Conservation (phyloP, 371 early-diverging fungal species). For the Saksenaea vasiformis region DNA sequence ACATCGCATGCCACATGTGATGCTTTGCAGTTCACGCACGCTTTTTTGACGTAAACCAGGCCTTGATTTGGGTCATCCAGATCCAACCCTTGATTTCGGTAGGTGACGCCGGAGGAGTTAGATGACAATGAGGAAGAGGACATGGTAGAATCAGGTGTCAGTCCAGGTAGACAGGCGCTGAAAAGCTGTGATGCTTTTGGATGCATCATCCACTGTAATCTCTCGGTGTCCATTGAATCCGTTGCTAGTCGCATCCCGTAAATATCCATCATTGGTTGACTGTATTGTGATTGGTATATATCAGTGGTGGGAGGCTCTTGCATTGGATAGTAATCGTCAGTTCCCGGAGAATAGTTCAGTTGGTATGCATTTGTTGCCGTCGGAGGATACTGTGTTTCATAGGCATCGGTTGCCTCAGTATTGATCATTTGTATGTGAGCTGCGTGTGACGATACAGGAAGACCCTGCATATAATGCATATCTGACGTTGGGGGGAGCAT, state of each 20-base stretch:
- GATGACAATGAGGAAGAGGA: conserved; percentile 18
- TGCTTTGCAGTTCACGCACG: conserved; percentile 58
- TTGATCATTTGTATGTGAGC: neutral
- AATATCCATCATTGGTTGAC: neutral
- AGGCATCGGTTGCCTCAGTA: neutral
- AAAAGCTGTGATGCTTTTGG: neutral
- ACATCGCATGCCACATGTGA: conserved; percentile 64
- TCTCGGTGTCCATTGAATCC: neutral
- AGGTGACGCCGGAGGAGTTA: conserved; percentile 1
- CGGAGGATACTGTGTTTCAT: conserved; percentile 1
- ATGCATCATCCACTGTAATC: neutral
- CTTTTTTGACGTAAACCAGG: conserved; percentile 54
- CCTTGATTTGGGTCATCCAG: neutral
- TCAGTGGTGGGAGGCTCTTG: neutral
- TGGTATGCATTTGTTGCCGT: neutral
- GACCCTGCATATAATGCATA: neutral
- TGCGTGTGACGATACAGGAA: neutral
- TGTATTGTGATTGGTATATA: neutral
- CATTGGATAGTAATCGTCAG: neutral
- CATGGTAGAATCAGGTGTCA: neutral
- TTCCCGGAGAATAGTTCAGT: neutral
- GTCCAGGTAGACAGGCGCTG: neutral
- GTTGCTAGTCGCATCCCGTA: neutral
- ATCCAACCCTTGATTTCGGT: conserved; percentile 7
- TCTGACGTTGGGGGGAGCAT: neutral